These are phyloP conservation scores for Penicillium vulpinum DNA, from an alignment of 2,329 filamentous ascomycete genomes.

Conservation along the genomic window DNA sequence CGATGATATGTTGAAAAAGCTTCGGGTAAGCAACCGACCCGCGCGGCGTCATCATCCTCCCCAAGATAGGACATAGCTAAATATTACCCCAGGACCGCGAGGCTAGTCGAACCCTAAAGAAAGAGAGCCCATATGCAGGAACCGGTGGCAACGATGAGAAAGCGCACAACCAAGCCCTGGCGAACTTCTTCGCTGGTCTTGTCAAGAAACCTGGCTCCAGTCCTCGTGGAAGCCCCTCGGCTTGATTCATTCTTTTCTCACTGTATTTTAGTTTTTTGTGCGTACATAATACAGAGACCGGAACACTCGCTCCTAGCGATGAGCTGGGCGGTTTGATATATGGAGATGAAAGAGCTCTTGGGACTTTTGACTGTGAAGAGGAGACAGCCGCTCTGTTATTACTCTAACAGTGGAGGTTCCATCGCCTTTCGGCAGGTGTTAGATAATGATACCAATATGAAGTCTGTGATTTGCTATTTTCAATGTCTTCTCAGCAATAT, in stretches of 20 bases:
- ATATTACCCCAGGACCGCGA: conserved; percentile 42
- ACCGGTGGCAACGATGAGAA: conserved; percentile 45
- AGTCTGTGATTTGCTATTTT: conserved; percentile 13
- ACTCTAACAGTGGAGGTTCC: conserved; percentile 17
- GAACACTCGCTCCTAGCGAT: conserved; percentile 8
- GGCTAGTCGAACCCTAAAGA: conserved; percentile 41
- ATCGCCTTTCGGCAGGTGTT: conserved; percentile 26
- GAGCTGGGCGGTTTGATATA: conserved; percentile 11
- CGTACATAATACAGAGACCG: conserved; percentile 25
- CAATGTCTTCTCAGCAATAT: background rate
- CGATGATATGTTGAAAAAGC: conserved; percentile 83
- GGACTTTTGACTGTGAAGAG: background rate
- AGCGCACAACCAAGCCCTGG: conserved; percentile 60
- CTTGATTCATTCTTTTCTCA: conserved; percentile 19
- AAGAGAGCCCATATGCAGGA: conserved; percentile 31
- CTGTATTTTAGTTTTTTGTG: conserved; percentile 29
- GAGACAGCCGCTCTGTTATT: conserved; percentile 12
- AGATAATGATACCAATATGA: conserved; percentile 33
- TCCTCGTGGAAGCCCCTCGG: conserved; percentile 41
- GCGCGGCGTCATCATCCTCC: conserved; percentile 4
- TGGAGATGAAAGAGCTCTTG: conserved; percentile 1
- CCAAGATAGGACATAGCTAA: conserved; percentile 3
- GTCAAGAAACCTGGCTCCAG: conserved; percentile 52
- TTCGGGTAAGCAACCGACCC: conserved; percentile 63
- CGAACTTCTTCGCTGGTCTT: conserved; percentile 60